Conservation (phyloP, 2,329 filamentous ascomycete species). For the Teratosphaeria pseudoeucalypti region DNA sequence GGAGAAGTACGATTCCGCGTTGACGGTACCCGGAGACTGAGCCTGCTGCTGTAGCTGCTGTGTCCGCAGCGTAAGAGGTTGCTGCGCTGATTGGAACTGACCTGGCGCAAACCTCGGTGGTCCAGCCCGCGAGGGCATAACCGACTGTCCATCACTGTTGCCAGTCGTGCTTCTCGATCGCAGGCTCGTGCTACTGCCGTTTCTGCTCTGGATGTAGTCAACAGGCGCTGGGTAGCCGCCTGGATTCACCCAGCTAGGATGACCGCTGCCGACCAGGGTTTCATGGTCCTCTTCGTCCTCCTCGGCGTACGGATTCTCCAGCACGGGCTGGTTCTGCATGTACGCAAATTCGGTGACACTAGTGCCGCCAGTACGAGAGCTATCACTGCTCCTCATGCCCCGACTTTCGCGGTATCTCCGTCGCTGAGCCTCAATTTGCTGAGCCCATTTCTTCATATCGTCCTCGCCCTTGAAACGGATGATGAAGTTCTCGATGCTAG, state of each 20-base stretch:
- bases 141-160: constrained; percentile 43
- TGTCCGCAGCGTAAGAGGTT: constrained; percentile 59
- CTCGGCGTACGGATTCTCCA: constrained; percentile 73
- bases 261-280: constrained; percentile 21
- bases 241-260: constrained; percentile 9
- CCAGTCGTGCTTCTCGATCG: constrained; percentile 66
- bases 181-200: constrained; percentile 64
- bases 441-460: constrained; percentile 83
- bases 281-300: constrained; percentile 46
- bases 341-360: constrained; percentile 69
- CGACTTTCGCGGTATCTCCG: constrained; percentile 40
- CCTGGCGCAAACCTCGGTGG: neutral
- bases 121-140: neutral
- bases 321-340: constrained; percentile 55
- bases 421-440: constrained; percentile 66
- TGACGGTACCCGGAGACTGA: constrained; percentile 50
- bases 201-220: constrained; percentile 50
- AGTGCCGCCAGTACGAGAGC: constrained; percentile 25
- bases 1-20: constrained; percentile 82
- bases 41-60: constrained; percentile 26
- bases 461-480: constrained; percentile 91
- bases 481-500: constrained; percentile 89
- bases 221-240: constrained; percentile 28
- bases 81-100: constrained; percentile 18
- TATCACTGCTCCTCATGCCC: constrained; percentile 5